Evolutionary conservation across 139 green algal genomes (phyloP).

Genomic region (Limnomonas spitsbergensis): DNA sequence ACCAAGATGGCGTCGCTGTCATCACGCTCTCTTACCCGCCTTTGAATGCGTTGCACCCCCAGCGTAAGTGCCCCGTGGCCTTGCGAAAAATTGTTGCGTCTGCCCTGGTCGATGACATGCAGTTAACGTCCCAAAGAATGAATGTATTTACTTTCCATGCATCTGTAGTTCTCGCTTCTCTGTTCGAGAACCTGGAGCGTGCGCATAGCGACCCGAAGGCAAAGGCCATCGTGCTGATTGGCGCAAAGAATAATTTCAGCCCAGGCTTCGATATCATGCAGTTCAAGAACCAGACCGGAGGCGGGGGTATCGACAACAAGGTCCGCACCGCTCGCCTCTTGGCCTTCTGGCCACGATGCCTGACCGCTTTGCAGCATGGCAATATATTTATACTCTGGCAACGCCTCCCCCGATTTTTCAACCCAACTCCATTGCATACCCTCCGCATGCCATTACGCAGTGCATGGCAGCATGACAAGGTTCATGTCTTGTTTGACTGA

Average conservation of each 20-base stretch:
- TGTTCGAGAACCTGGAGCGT: slow-evolving; percentile 72
- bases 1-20: slow-evolving; percentile 76
- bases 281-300: slow-evolving; percentile 43
- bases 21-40: slow-evolving; percentile 89
- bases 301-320: slow-evolving; percentile 32
- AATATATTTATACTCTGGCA: background rate
- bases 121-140: background rate
- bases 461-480: too few species aligned
- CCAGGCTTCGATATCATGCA: slow-evolving; percentile 91
- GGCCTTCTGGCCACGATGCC: background rate
- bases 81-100: too few species aligned
- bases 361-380: background rate
- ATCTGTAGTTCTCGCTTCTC: slow-evolving; percentile 79
- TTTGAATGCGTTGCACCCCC: slow-evolving; percentile 91
- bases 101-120: background rate
- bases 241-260: slow-evolving; percentile 78
- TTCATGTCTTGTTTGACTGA: too few species aligned
- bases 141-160: background rate
- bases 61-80: slow-evolving; percentile 51
- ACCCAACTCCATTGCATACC: too few species aligned
- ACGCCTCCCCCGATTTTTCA: background rate
- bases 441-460: too few species aligned
- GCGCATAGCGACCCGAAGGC: slow-evolving; percentile 70
- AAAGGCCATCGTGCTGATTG: slow-evolving; percentile 88
- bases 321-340: slow-evolving; percentile 25